Percentiles rank a stretch among this genome's conserved stretches.
phyloP scores from a whole-genome alignment of 768 basidiomycete species.

The Hemileccinum rubropunctum region DNA sequence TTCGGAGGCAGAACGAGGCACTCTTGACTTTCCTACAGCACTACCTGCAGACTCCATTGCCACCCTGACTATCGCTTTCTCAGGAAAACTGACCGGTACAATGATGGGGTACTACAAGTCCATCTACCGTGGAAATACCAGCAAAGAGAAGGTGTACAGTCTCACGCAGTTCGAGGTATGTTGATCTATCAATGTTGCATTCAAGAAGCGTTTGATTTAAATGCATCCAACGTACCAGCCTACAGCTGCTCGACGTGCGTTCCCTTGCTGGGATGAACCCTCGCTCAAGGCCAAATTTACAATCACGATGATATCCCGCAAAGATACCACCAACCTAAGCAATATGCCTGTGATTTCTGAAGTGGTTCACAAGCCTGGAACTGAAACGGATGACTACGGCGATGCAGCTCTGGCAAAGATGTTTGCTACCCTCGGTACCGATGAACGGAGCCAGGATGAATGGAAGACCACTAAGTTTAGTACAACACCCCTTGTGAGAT shows the following conservation, averaged over 20 bases:
- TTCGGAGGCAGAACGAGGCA: slow-evolving; percentile 59
- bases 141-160: slow-evolving; percentile 63
- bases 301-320: slow-evolving; percentile 76
- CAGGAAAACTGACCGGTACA: slow-evolving; percentile 58
- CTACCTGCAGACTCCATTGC: slow-evolving; percentile 72
- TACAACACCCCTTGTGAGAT: slow-evolving; percentile 64
- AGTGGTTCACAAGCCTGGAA: slow-evolving; percentile 38
- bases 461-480: slow-evolving; percentile 87
- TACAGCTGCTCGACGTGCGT: slow-evolving; percentile 78
- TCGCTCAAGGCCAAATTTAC: slow-evolving; percentile 80
- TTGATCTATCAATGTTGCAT: slow-evolving; percentile 1
- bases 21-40: slow-evolving; percentile 52
- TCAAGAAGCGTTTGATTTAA: neutral
- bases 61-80: slow-evolving; percentile 66
- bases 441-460: slow-evolving; percentile 33
- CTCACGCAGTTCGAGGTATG: slow-evolving; percentile 87
- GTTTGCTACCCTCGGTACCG: slow-evolving; percentile 38
- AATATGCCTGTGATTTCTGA: slow-evolving; percentile 85
- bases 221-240: slow-evolving; percentile 48
- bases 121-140: slow-evolving; percentile 58
- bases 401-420: slow-evolving; percentile 39
- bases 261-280: slow-evolving; percentile 95
- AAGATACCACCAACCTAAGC: slow-evolving; percentile 71
- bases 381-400: slow-evolving; percentile 28
- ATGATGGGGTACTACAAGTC: slow-evolving; percentile 88